phyloP scores from a whole-genome alignment of 2,329 filamentous ascomycete species.

The Talaromyces rugulosus region DNA sequence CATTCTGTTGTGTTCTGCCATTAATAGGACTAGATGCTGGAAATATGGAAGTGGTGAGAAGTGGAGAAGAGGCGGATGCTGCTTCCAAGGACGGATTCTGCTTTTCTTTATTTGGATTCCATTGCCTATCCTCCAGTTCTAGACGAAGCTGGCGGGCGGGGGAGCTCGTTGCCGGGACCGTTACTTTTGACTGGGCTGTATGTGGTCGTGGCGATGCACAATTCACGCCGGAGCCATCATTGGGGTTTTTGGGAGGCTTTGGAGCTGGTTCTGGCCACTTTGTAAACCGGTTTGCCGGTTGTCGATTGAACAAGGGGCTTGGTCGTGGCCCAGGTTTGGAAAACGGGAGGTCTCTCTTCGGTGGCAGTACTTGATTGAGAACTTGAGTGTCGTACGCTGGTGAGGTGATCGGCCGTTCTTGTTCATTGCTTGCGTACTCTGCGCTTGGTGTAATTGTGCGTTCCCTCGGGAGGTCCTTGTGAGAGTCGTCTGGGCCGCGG shows the following conservation, averaged over 20 bases:
- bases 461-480: neutral
- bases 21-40: slow-evolving; percentile 6
- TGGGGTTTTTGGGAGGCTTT: neutral
- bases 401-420: slow-evolving; percentile 22
- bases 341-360: slow-evolving; percentile 41
- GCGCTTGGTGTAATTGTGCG: slow-evolving; percentile 7
- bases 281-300: neutral
- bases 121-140: slow-evolving; percentile 9
- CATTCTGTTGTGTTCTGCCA: neutral
- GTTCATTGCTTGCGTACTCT: slow-evolving; percentile 8
- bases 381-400: slow-evolving; percentile 23
- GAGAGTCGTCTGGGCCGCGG: neutral
- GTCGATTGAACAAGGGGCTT: neutral
- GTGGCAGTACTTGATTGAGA: slow-evolving; percentile 37
- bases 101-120: slow-evolving; percentile 1
- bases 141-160: slow-evolving; percentile 11
- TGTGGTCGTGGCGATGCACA: slow-evolving; percentile 4
- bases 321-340: slow-evolving; percentile 19
- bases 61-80: slow-evolving; percentile 3
- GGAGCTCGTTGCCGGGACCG: slow-evolving; percentile 9
- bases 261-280: neutral
- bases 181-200: slow-evolving; percentile 6
- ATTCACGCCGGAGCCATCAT: neutral
- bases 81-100: neutral
- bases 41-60: slow-evolving; percentile 5